phyloP scores from a whole-genome alignment of 371 early-diverging fungal genomes.

The Apophysomyces elegans region DNA sequence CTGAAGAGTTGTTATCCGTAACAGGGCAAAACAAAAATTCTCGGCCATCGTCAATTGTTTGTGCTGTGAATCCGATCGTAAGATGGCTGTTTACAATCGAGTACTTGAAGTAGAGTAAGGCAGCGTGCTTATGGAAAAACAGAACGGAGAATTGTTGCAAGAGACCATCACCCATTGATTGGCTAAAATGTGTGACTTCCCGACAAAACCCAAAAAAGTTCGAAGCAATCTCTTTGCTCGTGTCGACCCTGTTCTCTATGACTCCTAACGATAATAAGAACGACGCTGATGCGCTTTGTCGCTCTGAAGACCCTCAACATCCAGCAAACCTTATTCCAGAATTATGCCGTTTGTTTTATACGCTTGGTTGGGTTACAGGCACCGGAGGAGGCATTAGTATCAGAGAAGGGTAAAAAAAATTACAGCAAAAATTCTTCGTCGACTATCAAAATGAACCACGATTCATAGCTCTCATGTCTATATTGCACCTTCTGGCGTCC shows the following conservation, averaged over 20 bases:
- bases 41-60: conserved; percentile 39
- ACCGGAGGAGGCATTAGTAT: conserved; percentile 97
- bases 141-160: neutral
- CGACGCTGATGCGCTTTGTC: conserved; percentile 50
- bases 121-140: neutral
- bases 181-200: neutral
- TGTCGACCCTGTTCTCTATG: neutral
- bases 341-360: conserved; percentile 90
- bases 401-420: conserved; percentile 63
- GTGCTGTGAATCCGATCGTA: neutral
- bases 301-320: conserved; percentile 69
- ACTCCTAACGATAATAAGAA: conserved; percentile 14
- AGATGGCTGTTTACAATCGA: neutral
- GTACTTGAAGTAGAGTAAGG: neutral
- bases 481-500: conserved; percentile 94
- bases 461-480: conserved; percentile 71
- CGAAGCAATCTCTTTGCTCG: no score
- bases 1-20: conserved; percentile 47
- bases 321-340: conserved; percentile 94
- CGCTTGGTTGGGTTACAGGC: conserved; percentile 94
- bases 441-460: neutral
- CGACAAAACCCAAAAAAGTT: neutral
- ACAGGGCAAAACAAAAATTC: conserved; percentile 47
- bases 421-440: neutral
- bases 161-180: neutral